Evolutionary conservation across 2,329 filamentous ascomycete species (phyloP), one percentile per base, ranked within the genome.

Genomic region (Scytalidium sp.): DNA sequence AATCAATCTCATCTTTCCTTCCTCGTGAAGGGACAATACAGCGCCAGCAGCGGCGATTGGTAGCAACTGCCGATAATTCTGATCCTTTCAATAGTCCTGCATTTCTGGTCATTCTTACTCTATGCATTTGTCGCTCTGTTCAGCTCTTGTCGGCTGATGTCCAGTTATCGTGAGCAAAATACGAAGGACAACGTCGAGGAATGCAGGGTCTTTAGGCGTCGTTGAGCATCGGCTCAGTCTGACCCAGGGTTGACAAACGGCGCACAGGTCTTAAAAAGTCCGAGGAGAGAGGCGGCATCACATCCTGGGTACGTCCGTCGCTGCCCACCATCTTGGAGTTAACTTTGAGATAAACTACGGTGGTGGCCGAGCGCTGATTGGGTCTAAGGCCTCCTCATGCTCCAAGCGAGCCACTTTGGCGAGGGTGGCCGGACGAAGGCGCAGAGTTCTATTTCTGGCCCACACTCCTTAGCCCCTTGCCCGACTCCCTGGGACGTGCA

Each of bases 401-500:
- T n/a, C n/a, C n/a, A 9, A 36, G 32, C 32, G 32, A 36, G 17
- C 5, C 13, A 15, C 17, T 36, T 8, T 8, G 8, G 32, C 5
- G 32, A 4, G 32, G 5, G 8, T 36, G 32, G 32, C 17, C 32
- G 32, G 13, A 9, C 32, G 32, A 36, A n/a, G 32, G 32, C 32
- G 32, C 32, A 4, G 32, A 15, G 32, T 36, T 36, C 32, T 36
- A 36, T 36, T 36, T 36, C 32, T 36, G 32, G 32, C 32, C 32
- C 32, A n/a, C 5, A 36, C 32, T n/a, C 32, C 32, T 36, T 36
- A n/a, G 11, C 32, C 32, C 32, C 17, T 36, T 10, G 11, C 32
- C 32, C 25, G 25, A 36, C 47, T 44, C 19, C 47, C 43, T 32
- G 41, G 43, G 27, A 23, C 27, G 21, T 47, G 50, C 50, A 52